Conservation (phyloP, 106 monocot species). For the Acorus calamus region DNA sequence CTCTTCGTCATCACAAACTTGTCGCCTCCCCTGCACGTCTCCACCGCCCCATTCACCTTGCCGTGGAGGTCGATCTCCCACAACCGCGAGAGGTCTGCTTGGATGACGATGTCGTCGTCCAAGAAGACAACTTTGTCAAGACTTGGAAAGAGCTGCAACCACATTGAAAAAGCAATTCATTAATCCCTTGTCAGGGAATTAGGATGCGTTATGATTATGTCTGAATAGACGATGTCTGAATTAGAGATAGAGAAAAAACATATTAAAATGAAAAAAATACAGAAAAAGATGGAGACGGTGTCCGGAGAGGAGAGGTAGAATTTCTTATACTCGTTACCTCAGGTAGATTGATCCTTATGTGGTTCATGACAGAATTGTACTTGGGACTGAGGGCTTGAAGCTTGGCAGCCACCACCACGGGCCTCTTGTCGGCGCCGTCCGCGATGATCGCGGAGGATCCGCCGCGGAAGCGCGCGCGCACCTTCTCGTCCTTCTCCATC, state of each 20-base stretch:
- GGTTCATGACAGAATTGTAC: constrained; percentile 76
- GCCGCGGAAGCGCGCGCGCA: constrained; percentile 49
- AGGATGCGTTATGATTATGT: too few species aligned
- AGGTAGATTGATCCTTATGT: constrained; percentile 77
- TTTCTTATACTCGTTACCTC: constrained; percentile 28
- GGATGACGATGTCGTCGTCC: constrained; percentile 36
- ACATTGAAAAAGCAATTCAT: not conserved
- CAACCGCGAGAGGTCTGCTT: constrained; percentile 33
- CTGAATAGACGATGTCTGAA: too few species aligned
- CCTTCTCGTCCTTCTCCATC: constrained; percentile 65
- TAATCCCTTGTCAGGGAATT: too few species aligned
- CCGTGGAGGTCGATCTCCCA: constrained; percentile 36
- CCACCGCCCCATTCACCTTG: constrained; percentile 39
- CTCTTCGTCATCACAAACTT: constrained; percentile 42
- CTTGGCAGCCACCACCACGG: constrained; percentile 65
- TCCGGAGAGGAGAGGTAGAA: not conserved
- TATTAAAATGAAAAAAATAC: not conserved
- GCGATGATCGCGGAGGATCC: constrained; percentile 56
- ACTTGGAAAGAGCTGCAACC: constrained; percentile 61
- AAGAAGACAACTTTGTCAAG: constrained; percentile 43
- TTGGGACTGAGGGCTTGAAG: constrained; percentile 74
- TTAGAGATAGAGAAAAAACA: too few species aligned
- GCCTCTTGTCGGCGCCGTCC: constrained; percentile 29
- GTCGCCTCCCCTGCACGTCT: constrained; percentile 29
- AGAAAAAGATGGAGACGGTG: not conserved